These are phyloP conservation scores for Cercis canadensis DNA, from an alignment of 306 rosid species.

Conservation along the genomic window DNA sequence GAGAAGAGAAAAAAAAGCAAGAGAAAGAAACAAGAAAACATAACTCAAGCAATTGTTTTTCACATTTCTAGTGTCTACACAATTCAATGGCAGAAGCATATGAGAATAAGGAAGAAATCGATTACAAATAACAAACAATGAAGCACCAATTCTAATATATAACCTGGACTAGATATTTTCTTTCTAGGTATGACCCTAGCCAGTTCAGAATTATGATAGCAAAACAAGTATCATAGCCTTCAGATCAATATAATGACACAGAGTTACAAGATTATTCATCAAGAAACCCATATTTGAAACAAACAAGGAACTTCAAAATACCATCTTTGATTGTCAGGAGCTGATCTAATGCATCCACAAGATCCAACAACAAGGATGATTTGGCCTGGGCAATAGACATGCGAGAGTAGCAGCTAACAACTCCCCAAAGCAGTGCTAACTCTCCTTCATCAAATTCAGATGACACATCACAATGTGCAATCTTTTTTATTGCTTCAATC, in stretches of 20 bases:
- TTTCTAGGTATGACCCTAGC: conserved; percentile 1
- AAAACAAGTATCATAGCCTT: neutral
- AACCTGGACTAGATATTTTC: conserved; percentile 7
- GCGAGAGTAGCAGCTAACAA: conserved; percentile 68
- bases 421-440: conserved; percentile 79
- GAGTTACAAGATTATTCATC: conserved; percentile 8
- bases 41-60: conserved; percentile 4
- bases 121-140: conserved; percentile 21
- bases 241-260: conserved; percentile 1
- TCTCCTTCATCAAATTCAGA: conserved; percentile 53
- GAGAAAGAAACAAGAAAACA: neutral
- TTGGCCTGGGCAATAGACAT: conserved; percentile 48
- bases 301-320: conserved; percentile 43
- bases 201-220: conserved; percentile 17
- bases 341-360: conserved; percentile 65
- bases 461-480: conserved; percentile 38
- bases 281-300: conserved; percentile 12
- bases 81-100: conserved; percentile 20
- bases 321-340: conserved; percentile 56
- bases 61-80: neutral
- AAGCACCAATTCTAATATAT: conserved; percentile 13
- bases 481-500: conserved; percentile 49
- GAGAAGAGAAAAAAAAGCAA: neutral
- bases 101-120: conserved; percentile 1
- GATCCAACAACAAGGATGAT: conserved; percentile 60